Evolutionary conservation across 768 basidiomycete species (phyloP).

Genomic region (Piloderma croceum): DNA sequence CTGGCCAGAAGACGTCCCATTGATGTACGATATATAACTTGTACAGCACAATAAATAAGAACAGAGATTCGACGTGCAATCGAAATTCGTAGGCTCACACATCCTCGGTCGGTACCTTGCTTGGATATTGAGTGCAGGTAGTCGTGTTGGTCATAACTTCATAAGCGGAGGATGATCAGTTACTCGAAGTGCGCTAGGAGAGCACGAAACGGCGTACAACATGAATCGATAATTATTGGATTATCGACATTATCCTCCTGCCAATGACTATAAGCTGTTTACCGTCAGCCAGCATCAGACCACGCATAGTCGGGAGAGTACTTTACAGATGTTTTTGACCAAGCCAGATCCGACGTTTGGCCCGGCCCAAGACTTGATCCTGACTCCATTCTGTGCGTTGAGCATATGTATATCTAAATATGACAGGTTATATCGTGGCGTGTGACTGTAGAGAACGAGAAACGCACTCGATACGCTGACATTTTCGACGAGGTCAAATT

Average conservation of each 20-base stretch:
- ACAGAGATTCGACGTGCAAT: constrained; percentile 1
- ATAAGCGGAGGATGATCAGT: constrained; percentile 18
- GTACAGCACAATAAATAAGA: not conserved
- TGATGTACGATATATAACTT: constrained; percentile 25
- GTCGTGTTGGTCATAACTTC: constrained; percentile 45
- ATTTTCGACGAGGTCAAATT: constrained; percentile 57
- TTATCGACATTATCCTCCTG: constrained; percentile 51
- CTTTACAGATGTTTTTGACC: constrained; percentile 53
- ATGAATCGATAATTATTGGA: constrained; percentile 55
- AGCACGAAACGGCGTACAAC: not conserved
- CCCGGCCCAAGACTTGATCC: constrained; percentile 67
- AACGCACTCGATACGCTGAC: constrained; percentile 45
- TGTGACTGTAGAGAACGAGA: not conserved
- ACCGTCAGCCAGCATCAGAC: no score
- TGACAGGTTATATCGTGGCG: not conserved
- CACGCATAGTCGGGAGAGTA: no score
- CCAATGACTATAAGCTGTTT: no score
- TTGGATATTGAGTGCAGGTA: constrained; percentile 49
- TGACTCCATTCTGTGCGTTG: constrained; percentile 59
- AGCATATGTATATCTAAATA: constrained; percentile 51
- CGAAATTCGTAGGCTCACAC: constrained; percentile 52
- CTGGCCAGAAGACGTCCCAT: constrained; percentile 48
- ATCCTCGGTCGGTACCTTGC: constrained; percentile 51
- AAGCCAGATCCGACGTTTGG: constrained; percentile 52
- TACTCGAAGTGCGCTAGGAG: not conserved